Base-by-base conservation (phyloP, 176 grass and related monocot genomes). In the Carex littledalei region DNA sequence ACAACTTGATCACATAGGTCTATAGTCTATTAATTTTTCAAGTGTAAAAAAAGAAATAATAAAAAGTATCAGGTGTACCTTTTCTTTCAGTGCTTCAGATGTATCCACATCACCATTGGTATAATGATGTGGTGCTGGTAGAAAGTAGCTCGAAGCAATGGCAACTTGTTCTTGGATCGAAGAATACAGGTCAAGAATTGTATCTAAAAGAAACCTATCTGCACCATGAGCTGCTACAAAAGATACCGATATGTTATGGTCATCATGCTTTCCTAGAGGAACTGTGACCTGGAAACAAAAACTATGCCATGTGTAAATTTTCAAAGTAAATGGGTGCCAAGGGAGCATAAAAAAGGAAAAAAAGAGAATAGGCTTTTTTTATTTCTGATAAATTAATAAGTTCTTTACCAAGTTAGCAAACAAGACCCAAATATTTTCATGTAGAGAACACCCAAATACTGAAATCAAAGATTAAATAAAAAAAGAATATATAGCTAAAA, bases 81-180 rank as follows among this genome's bases (percentile, higher is more conserved):
- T 99, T 86, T 99, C 96, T 95, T 95, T 95, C 78, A 95, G 90
- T 74, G 88, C 60, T 77, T 95, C 91, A 22, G 96, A 87, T 29
- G 88, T 84, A 85, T 89, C 88, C 84, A 81, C 68, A 60, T 90
- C 71, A 68, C 78, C 81, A 83, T 94, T 91, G 50, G 78, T 89
- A 87, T 85, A 84, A 79, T 86, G 81, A 57, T 85, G 2, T n/a
- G 85, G 86, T 64, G 82, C 85, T 53, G 81, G 85, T 3, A 83
- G 49, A 32, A 67, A 69, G 22, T 65, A 66, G 84, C 93, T 92
- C 49, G 96, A 95, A 82, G 88, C 90, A 60, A 89, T 81, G 41
- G 47, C 85, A 68, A 99, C 79, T 84, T 99, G 91, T 73, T 99
- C 91, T 88, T 92, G 84, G 29, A 99, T 88, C 52, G 82, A 73